Conservation (phyloP, 129 eudicot genomes). For the Helichrysum umbraculigerum region DNA sequence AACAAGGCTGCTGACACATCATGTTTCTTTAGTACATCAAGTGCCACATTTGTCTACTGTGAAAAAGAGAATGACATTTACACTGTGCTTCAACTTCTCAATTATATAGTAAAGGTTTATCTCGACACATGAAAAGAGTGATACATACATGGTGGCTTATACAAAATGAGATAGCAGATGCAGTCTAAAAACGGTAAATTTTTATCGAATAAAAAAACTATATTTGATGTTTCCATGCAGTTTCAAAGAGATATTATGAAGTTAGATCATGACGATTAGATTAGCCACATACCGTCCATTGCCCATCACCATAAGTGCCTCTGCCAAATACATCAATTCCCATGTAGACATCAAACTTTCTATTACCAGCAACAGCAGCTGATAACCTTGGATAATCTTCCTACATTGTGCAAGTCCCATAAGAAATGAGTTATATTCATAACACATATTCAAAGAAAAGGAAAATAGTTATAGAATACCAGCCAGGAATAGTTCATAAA, state of each 20-base stretch:
- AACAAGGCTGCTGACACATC: conserved; percentile 92
- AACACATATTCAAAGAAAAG: background rate
- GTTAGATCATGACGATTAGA: conserved; percentile 1
- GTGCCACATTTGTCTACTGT: conserved; percentile 83
- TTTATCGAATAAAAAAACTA: background rate
- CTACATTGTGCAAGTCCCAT: conserved; percentile 40
- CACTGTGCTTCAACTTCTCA: conserved; percentile 10
- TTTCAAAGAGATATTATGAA: background rate
- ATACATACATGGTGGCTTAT: background rate
- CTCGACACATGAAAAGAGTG: background rate
- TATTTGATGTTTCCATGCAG: conserved; percentile 1
- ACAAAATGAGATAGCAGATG: background rate
- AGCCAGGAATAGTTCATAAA: conserved; percentile 77
- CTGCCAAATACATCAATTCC: conserved; percentile 95
- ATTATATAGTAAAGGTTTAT: background rate
- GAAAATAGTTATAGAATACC: conserved; percentile 40
- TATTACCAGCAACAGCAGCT: conserved; percentile 75
- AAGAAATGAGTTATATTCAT: background rate
- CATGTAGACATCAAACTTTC: conserved; percentile 87
- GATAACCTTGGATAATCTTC: conserved; percentile 68
- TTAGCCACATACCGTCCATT: conserved; percentile 75
- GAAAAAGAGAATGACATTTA: conserved; percentile 25
- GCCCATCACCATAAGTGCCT: conserved; percentile 85
- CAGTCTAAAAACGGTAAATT: background rate
- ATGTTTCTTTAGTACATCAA: conserved; percentile 72